Base-by-base conservation (phyloP, 148 eudicot genomes). In the Heliosperma pusillum region DNA sequence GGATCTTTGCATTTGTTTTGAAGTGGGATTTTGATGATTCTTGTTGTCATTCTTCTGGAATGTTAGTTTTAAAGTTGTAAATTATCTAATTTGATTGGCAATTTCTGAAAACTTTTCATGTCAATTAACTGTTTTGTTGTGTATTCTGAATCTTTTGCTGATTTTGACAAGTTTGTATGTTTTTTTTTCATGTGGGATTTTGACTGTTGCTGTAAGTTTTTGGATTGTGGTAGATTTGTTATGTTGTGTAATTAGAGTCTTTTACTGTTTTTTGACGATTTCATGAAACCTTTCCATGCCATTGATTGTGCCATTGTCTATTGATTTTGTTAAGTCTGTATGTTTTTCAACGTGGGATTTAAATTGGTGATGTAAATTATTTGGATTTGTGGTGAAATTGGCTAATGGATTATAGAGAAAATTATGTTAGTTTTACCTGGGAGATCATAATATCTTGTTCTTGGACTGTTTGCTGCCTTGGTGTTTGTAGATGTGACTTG, bases 1-100 rank as follows among this genome's bases (percentile, higher is more conserved):
- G 11, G 25, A 5, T 58, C 24, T 69, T 61, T 45, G 36, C 1
- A 60, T 63, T 63, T 16, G 11, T 29, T 26, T 64, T 67, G 27
- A 67, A 10, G 55, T 67, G 71, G 53, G 69, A 3, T 65, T 75
- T 75, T 75, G 63, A n/a, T 75, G 30, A 55, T 36, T 36, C 9
- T 45, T 13, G 9, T 24, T 27, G 61, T 22, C 6, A 19, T 47
- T n/a, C 6, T 71, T 55, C 40, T 10, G 58, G 42, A 27, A 26
- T 70, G 10, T 19, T 26, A 12, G 8, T 33, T 16, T 12, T 1
- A 9, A 5, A 17, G 4, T 33, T 25, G 3, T 50, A 13, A 40
- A 6, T 22, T 53, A 13, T 4, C 16, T 1, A 33, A 33, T 33
- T 33, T 33, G 6, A 33, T 2, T n/a, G n/a, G n/a, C n/a, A n/a